Conservation (phyloP, 257 asterid genomes). For the Solanum virginianum region DNA sequence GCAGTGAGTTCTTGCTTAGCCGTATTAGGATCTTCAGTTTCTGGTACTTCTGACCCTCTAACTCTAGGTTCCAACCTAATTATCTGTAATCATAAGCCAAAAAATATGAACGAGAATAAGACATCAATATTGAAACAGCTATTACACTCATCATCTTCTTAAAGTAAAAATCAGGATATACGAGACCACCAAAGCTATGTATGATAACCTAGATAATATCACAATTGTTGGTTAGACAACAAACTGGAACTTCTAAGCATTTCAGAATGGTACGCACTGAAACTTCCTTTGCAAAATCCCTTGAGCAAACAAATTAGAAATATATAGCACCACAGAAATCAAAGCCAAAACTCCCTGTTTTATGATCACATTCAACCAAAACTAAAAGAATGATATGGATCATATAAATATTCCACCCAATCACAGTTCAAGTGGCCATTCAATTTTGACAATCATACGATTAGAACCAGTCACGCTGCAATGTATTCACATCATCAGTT, state of each 20-base stretch:
- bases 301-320: not conserved
- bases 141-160: not conserved
- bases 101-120: not conserved
- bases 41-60: conserved; percentile 20
- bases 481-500: not conserved
- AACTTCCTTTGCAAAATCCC: not conserved
- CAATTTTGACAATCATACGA: not conserved
- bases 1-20: conserved; percentile 19
- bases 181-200: not conserved
- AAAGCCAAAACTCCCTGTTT: not conserved
- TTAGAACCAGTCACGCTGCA: not conserved
- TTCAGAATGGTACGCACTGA: not conserved
- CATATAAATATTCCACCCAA: not conserved
- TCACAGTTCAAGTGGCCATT: not conserved
- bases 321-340: not conserved
- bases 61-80: conserved; percentile 60
- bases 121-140: not conserved
- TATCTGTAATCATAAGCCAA: conserved; percentile 30
- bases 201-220: not conserved
- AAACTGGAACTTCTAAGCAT: not conserved
- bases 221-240: not conserved
- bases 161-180: not conserved
- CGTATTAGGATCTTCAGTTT: conserved; percentile 19
- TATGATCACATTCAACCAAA: not conserved
- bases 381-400: not conserved